Base-by-base conservation (phyloP, 768 basidiomycete species). In the Lyophyllum shimeji region DNA sequence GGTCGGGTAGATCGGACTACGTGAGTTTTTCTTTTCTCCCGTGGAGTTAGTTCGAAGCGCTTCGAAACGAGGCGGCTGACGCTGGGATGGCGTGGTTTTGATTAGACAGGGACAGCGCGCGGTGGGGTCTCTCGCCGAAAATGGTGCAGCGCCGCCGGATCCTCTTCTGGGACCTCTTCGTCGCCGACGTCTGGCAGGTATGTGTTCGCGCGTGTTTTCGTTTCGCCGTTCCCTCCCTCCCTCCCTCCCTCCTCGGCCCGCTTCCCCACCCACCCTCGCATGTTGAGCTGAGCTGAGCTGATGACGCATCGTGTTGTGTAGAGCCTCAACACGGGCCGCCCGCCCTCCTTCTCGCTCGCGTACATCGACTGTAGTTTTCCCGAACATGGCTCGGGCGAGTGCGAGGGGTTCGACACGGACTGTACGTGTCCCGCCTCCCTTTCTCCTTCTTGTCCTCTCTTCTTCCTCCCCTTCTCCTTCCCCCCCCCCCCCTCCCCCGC, bases 111-210 rank as follows among this genome's bases (percentile, higher is more conserved):
- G 87, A 89, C 59, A 84, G 84, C 56, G 76, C 76, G 13, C 71
- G 82, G 52, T 89, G 87, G 87, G 80, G 75, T 1, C 69, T 90
- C n/a, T 74, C 81, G 5, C 71, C 79, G 1, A 82, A 82, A 64
- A 79, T 84, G 60, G 83, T 90, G 0, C 79, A 87, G 58, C 73
- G 87, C 25, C 78, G 89, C 8, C 80, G 88, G 2, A 72, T 84
- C 29, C 71, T 89, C 9, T 90, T 92, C 70, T 92, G 89, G 89
- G 87, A 90, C 64, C 74, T 90, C 9, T 90, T 89, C 60, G 76
- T 86, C 18, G 83, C 84, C 0, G 89, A 91, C 60, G 74, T 80
- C 3, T 90, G 85, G 85, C 75, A 81, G 71, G 87, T 87, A 59
- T 33, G 31, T 69, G 15, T 29, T 50, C 25, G 7, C 47, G 20